Base-by-base conservation (phyloP, 495 filamentous ascomycete genomes). In the Jackrogersella minutella region DNA sequence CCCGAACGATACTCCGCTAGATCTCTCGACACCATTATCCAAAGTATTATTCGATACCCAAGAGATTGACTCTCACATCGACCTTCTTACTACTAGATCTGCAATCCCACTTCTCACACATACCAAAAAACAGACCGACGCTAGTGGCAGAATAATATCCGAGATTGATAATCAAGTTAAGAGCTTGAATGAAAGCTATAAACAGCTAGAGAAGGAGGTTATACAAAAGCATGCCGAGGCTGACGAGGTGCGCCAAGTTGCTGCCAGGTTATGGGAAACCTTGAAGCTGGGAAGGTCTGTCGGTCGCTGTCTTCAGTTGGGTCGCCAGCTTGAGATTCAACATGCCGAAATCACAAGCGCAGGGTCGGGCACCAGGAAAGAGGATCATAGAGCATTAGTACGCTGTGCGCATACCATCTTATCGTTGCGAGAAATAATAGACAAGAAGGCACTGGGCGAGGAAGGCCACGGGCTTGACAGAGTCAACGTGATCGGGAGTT, bases 31-130 rank as follows among this genome's bases (percentile, higher is more conserved):
- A 31, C 95, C 95, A 2, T 85, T 98, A 33, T 97, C 93, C 2
- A 87, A 92, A 46, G 95, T 98, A 10, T 85, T 98, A 14, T 99
- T 99, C 77, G 95, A 99, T 77, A 86, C 96, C 13, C 95, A 99
- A 75, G 95, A 98, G 76, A 89, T 99, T 62, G 93, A 98, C 77
- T 96, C 93, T 1, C 92, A 97, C 73, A 97, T 98, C 64, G 90
- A 98, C 77, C 82, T 84, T 14, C 85, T 99, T 21, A 96, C 93
- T 41, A 95, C 91, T 46, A 87, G 88, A 68, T 90, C 90, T 46
- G 91, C 96, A 11, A 81, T 94, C 5, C 91, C 93, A 0, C 81
- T 98, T n/a, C 84, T 98, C 22, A 81, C 86, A 14, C 85, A 96
- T 77, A 95, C 92, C 22, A 82, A 86, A 61, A 80, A 83, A 46